These are phyloP conservation scores for Fraxinus cuspidata DNA, from an alignment of 257 asterid genomes.

Conservation along the genomic window DNA sequence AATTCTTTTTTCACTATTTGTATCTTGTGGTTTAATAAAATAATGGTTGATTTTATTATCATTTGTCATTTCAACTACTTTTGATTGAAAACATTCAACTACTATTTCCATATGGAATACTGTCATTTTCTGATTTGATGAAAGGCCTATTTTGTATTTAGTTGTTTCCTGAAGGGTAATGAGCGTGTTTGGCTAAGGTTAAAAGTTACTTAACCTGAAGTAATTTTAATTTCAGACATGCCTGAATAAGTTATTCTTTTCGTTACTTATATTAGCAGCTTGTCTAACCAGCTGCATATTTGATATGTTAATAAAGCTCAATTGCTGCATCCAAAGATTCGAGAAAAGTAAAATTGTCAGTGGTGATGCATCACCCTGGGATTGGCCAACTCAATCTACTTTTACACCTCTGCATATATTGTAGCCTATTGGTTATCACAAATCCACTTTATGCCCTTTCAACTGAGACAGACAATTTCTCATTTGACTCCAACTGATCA, in stretches of 20 bases:
- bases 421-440: no score
- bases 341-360: no score
- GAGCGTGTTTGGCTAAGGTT: not conserved
- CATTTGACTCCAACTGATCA: not conserved
- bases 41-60: constrained; percentile 57
- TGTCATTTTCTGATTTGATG: not conserved
- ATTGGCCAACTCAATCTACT: not conserved
- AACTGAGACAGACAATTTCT: no score
- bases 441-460: no score
- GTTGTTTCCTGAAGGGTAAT: constrained; percentile 2
- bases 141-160: not conserved
- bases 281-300: no score
- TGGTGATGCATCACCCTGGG: no score
- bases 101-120: constrained; percentile 13
- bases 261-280: no score
- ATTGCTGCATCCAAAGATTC: not conserved
- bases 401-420: not conserved
- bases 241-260: not conserved
- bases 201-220: not conserved
- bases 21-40: constrained; percentile 35
- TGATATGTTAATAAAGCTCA: no score
- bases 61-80: constrained; percentile 40
- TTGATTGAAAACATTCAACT: constrained; percentile 28
- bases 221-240: not conserved
- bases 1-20: constrained; percentile 31